Conservation (phyloP, 345 rosid species). For the Dovyalis caffra region DNA sequence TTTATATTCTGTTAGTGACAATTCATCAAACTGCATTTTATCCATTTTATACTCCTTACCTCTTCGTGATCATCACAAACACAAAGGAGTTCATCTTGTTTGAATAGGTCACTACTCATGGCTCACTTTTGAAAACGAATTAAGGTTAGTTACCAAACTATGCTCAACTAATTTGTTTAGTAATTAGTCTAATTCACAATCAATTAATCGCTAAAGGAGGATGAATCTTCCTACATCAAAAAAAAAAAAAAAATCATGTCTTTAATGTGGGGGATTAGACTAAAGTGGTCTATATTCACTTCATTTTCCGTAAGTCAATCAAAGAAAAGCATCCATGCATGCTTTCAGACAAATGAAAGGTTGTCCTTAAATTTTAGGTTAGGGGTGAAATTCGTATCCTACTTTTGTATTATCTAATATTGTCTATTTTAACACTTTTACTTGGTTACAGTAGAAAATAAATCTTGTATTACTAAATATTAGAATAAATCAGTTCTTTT, state of each 20-base stretch:
- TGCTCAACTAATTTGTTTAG: background rate
- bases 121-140: background rate
- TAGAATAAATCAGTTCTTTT: no score
- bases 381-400: no score
- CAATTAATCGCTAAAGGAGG: background rate
- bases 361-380: no score
- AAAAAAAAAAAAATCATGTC: background rate
- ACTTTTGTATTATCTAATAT: no score
- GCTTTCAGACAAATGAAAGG: background rate
- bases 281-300: background rate
- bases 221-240: background rate
- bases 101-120: background rate
- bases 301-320: background rate
- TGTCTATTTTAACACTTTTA: no score
- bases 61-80: no score
- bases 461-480: no score
- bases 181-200: slow-evolving; percentile 1
- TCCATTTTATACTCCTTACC: background rate
- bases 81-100: background rate
- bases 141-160: background rate
- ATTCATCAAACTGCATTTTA: background rate
- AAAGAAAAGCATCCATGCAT: background rate
- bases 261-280: no score
- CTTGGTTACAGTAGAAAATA: no score
- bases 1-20: background rate